Evolutionary conservation across 192 early-diverging fungal species (phyloP), one percentile per base, ranked within the genome.

Genomic region (Mortierella antarctica): DNA sequence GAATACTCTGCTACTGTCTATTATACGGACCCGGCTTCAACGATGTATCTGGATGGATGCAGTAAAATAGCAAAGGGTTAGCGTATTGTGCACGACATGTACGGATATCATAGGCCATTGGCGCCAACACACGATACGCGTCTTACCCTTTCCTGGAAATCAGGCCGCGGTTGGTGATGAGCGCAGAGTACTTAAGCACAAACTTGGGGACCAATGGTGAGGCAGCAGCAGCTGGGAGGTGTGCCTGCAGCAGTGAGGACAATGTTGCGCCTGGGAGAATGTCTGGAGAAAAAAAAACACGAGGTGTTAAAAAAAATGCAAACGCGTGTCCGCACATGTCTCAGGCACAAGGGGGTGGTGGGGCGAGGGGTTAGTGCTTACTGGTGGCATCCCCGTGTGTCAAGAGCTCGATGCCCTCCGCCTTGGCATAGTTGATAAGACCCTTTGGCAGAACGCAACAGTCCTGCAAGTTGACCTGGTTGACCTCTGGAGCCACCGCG

Each of bases 121-220:
- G 49, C 17, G 17, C 11, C 1, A 18, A 55, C 53, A 55, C 53
- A 7, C 11, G 21, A 18, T n/a, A 8, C 1, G 8, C 54, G 18
- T 57, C 65, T 57, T 82, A 88, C 76, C 86, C 86, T 70, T 88
- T 88, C 46, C 83, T 82, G 10, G 81, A 59, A 39, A 88, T 70
- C 13, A 88, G 70, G 50, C 86, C 85, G 18, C 86, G 83, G 12
- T 67, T 57, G 15, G 62, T 68, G 18, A 84, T 71, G 57, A 86
- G 62, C 7, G 78, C 82, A 46, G 83, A 71, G 52, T 88, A 88
- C 70, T 88, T 88, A 46, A 88, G 71, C 41, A 88, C 84, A 83
- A 78, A 86, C 20, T 82, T 85, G 8, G 86, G 86, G 2, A 46
- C 13, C n/a, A 86, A 46, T 1, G 69, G 47, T 1, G 62, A 65